Evolutionary conservation across 306 rosid species (phyloP).

Genomic region (Fragaria iinumae): DNA sequence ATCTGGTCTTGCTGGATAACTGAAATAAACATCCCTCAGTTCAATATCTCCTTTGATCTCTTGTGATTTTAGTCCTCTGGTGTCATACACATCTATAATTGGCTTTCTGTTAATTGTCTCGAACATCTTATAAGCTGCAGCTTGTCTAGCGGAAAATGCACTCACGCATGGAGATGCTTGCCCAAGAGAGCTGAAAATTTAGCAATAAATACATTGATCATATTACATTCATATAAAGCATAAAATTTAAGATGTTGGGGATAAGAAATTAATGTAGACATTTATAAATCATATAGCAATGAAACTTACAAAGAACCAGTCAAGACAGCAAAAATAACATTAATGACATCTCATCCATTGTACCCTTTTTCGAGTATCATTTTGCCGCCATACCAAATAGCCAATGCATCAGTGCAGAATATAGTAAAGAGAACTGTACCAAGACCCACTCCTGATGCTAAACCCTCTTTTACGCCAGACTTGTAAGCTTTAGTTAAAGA

Average conservation of each 20-base stretch:
- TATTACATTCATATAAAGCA: neutral
- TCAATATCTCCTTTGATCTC: slow-evolving; percentile 71
- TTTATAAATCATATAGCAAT: neutral
- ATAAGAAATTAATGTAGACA: neutral
- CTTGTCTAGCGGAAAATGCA: slow-evolving; percentile 81
- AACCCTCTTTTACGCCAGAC: slow-evolving; percentile 55
- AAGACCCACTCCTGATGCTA: slow-evolving; percentile 69
- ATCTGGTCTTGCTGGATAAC: slow-evolving; percentile 78
- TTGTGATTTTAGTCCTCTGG: slow-evolving; percentile 39
- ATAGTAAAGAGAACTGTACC: slow-evolving; percentile 34
- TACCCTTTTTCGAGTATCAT: slow-evolving; percentile 80
- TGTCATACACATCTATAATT: slow-evolving; percentile 61
- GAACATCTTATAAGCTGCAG: slow-evolving; percentile 92
- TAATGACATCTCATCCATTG: slow-evolving; percentile 63
- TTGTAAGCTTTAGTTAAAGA: slow-evolving; percentile 55
- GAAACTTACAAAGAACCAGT: slow-evolving; percentile 68
- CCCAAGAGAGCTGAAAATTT: slow-evolving; percentile 56
- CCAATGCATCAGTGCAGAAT: slow-evolving; percentile 55
- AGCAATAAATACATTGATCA: neutral
- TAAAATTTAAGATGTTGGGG: neutral
- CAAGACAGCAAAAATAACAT: slow-evolving; percentile 54
- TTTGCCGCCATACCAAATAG: slow-evolving; percentile 75
- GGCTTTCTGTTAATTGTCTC: slow-evolving; percentile 73
- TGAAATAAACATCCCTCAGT: slow-evolving; percentile 59
- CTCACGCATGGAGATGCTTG: slow-evolving; percentile 81